phyloP scores from a whole-genome alignment of 2,329 filamentous ascomycete genomes.

The Huntiella bhutanensis region DNA sequence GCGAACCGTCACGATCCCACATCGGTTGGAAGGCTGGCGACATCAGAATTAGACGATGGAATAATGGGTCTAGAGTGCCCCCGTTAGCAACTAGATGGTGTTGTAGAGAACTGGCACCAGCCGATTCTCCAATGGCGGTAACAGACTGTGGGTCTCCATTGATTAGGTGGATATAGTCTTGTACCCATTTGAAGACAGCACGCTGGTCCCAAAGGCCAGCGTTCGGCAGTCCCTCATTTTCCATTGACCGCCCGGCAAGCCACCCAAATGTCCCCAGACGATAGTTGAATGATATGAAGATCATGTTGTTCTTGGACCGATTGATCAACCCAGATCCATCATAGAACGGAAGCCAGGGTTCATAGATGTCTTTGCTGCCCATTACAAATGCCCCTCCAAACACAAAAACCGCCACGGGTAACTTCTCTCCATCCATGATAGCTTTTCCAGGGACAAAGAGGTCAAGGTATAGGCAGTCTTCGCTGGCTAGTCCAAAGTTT shows the following conservation, averaged over 20 bases:
- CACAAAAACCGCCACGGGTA: conserved; percentile 28
- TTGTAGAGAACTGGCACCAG: conserved; percentile 30
- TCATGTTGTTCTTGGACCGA: conserved; percentile 21
- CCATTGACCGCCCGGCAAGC: conserved; percentile 25
- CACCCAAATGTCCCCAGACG: conserved; percentile 29
- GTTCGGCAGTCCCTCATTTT: conserved; percentile 24
- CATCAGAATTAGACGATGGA: conserved; percentile 19
- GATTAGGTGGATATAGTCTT: conserved; percentile 25
- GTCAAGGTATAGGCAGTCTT: conserved; percentile 32
- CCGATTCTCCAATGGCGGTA: conserved; percentile 31
- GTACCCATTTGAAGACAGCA: conserved; percentile 29
- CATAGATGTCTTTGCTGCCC: conserved; percentile 22
- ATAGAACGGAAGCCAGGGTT: conserved; percentile 20
- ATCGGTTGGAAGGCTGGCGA: conserved; percentile 20
- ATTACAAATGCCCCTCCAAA: conserved; percentile 27
- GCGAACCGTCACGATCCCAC: conserved; percentile 17
- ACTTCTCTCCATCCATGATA: conserved; percentile 18
- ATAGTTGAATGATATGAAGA: conserved; percentile 30
- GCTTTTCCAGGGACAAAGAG: conserved; percentile 27
- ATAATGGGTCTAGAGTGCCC: conserved; percentile 25
- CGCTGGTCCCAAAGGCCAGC: conserved; percentile 25
- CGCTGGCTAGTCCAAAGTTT: conserved; percentile 17
- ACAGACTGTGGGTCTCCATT: conserved; percentile 28
- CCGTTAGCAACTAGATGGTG: conserved; percentile 29
- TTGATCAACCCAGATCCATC: conserved; percentile 20